phyloP scores from a whole-genome alignment of 345 rosid genomes.

The Eucalyptus tenuipes region DNA sequence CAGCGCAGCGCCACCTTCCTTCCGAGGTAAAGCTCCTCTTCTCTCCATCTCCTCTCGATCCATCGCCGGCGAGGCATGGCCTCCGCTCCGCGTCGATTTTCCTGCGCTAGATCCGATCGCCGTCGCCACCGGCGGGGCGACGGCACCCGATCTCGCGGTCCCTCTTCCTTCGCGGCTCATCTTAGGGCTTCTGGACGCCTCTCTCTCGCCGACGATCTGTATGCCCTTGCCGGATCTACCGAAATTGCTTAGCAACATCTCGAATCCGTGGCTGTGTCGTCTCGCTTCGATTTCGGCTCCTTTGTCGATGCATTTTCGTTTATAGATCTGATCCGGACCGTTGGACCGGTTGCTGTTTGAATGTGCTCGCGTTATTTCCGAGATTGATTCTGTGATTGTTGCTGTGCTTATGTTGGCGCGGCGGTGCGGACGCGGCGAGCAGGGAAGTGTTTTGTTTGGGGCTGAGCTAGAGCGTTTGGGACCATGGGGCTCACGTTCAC shows the following conservation, averaged over 20 bases:
- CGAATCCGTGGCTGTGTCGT: not conserved
- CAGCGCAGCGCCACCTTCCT: not conserved
- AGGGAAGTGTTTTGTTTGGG: not conserved
- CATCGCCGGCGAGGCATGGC: not conserved
- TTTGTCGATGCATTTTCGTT: not conserved
- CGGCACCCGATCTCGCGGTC: not conserved
- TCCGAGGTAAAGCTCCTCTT: not conserved
- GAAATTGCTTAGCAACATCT: not conserved
- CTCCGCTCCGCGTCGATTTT: not conserved
- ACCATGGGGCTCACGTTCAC: slow-evolving; percentile 48
- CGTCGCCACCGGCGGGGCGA: not conserved
- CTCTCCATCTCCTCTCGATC: not conserved
- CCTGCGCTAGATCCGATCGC: not conserved
- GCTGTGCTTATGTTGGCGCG: not conserved
- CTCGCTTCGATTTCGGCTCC: not conserved
- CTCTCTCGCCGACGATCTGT: not conserved
- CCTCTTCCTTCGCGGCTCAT: not conserved
- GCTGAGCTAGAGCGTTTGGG: not conserved
- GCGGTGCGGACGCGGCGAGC: not conserved
- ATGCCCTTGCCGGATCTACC: not conserved
- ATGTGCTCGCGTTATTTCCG: not conserved
- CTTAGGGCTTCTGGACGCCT: not conserved
- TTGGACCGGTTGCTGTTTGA: not conserved
- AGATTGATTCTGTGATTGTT: not conserved
- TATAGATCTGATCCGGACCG: not conserved